Evolutionary conservation across 768 basidiomycete genomes (phyloP), one percentile per base, ranked within the genome.

Genomic region (Mycena alexandri): DNA sequence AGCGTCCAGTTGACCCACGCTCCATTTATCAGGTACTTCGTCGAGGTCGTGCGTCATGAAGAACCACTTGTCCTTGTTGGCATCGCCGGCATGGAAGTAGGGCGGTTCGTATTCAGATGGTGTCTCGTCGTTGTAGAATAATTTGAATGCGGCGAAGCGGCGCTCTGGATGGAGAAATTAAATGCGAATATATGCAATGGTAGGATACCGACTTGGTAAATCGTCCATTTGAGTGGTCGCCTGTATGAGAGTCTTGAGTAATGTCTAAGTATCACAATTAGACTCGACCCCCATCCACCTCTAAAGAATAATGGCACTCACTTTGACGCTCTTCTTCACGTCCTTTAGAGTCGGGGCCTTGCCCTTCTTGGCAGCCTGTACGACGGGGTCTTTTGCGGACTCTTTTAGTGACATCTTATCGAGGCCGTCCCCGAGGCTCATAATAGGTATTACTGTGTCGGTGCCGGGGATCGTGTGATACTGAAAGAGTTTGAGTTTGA

Each of bases 91-190:
- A 63, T 86, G 85, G 73, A 95, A 95, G 75, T 90, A 81, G 0
- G 92, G 92, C 7, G 95, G 95, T 75, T 96, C 92, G 72, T 96
- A 96, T 56, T 94, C 90, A 11, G 83, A 80, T 0, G 95, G 95
- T 14, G 93, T 90, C 22, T 87, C 83, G 52, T 93, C 89, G 16
- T 90, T 91, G 76, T 95, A 96, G 75, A 91, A 94, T 13, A 94
- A 78, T 75, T 96, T 96, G 82, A 96, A 93, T 22, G 91, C 93
- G n/a, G 94, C 93, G 73, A 85, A 96, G 38, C 94, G 90, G 52
- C 89, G 90, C 72, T 89, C 93, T 93, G 73, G 19, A 14, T 14
- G 11, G 21, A 63, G 43, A 38, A n/a, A 33, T 51, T 6, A 58
- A 38, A 68, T 60, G 22, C 58, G 34, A 44, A 52, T 11, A 2